A percentile compares a stretch with the other conserved stretches of the same genome.
Evolutionary conservation across 2,329 filamentous ascomycete genomes (phyloP).

Genomic region (Berkeleyomyces basicola): DNA sequence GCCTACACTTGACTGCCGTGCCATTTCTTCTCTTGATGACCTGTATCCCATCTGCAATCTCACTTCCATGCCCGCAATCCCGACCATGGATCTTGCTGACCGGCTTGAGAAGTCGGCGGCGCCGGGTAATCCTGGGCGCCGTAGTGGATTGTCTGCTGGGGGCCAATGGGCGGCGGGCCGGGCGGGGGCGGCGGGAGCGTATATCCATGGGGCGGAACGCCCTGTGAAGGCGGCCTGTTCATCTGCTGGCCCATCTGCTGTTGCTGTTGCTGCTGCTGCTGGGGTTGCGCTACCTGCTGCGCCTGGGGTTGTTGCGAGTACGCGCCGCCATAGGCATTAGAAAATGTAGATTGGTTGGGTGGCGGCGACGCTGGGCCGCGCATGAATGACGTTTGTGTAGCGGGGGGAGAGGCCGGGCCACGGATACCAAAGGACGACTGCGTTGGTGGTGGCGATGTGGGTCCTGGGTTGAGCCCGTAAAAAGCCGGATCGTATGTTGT

Average conservation of each 20-base stretch:
- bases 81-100: constrained; percentile 34
- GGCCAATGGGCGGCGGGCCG: constrained; percentile 43
- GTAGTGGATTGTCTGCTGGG: constrained; percentile 46
- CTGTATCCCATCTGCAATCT: background rate
- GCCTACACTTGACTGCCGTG: too few species aligned
- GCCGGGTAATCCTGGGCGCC: constrained; percentile 21
- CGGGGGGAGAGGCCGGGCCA: constrained; percentile 36
- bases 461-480: constrained; percentile 40
- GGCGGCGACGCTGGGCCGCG: constrained; percentile 36
- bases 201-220: constrained; percentile 38
- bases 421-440: constrained; percentile 34
- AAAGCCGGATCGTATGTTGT: constrained; percentile 39
- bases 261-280: constrained; percentile 27
- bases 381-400: constrained; percentile 33
- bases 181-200: constrained; percentile 48
- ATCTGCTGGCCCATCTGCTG: constrained; percentile 24
- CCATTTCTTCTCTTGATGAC: too few species aligned
- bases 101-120: constrained; percentile 23
- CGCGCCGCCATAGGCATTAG: constrained; percentile 22
- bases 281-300: constrained; percentile 10
- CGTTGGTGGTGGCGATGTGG: constrained; percentile 46
- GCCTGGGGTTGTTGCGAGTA: constrained; percentile 31
- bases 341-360: constrained; percentile 37
- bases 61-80: constrained; percentile 37
- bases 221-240: constrained; percentile 16